Percentiles rank a stretch among this genome's conserved stretches.
Evolutionary conservation across 2,329 filamentous ascomycete genomes (phyloP).

Genomic region (Fusarium newnesense): DNA sequence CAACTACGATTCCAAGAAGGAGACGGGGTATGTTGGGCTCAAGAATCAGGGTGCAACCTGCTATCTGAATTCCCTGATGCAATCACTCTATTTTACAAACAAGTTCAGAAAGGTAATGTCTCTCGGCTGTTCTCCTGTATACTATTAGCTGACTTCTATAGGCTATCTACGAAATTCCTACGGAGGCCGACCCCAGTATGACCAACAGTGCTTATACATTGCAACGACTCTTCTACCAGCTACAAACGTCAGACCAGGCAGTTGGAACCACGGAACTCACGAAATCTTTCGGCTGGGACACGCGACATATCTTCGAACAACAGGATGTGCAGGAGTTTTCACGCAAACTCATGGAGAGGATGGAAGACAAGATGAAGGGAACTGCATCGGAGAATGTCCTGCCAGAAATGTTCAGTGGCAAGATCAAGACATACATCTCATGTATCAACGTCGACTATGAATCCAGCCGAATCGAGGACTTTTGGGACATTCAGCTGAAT

Average conservation of each 20-base stretch:
- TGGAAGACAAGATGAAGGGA: conserved; percentile 98
- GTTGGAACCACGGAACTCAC: conserved; percentile 94
- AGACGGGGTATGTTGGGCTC: conserved; percentile 95
- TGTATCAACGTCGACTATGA: conserved; percentile 99
- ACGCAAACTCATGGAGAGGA: conserved; percentile 94
- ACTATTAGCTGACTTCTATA: conserved; percentile 49
- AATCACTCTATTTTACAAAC: conserved; percentile 89
- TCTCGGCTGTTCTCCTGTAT: neutral
- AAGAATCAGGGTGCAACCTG: conserved; percentile 97
- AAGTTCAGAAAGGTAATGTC: conserved; percentile 84
- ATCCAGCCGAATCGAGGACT: conserved; percentile 94
- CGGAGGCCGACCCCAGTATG: conserved; percentile 81
- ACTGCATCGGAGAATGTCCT: conserved; percentile 90
- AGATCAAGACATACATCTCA: conserved; percentile 98
- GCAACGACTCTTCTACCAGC: conserved; percentile 92
- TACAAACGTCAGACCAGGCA: conserved; percentile 85
- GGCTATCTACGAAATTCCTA: conserved; percentile 98
- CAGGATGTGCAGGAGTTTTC: conserved; percentile 98
- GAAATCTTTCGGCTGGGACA: conserved; percentile 98
- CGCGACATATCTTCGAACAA: conserved; percentile 96
- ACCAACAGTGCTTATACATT: conserved; percentile 93
- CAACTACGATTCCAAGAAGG: conserved; percentile 99
- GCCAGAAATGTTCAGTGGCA: conserved; percentile 92
- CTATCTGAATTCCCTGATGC: conserved; percentile 85
- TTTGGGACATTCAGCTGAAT: conserved; percentile 98